Evolutionary conservation across 768 basidiomycete genomes (phyloP).

Genomic region (Mycena olivaceomarginata): DNA sequence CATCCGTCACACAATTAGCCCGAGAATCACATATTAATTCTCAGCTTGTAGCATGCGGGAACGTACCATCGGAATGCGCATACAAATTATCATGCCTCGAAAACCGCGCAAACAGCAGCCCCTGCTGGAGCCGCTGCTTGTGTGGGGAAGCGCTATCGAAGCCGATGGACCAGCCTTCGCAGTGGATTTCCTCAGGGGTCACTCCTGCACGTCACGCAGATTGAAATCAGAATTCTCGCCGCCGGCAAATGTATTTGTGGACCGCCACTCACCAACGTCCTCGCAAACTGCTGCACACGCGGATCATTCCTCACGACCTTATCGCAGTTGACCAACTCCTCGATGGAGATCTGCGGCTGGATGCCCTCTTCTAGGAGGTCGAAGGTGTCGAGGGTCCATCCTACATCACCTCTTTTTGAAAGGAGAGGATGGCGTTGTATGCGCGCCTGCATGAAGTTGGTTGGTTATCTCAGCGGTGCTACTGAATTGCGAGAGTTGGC

Average conservation of each 20-base stretch:
- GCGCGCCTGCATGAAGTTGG: constrained; percentile 51
- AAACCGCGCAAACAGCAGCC: constrained; percentile 84
- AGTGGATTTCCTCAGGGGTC: constrained; percentile 79
- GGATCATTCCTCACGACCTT: constrained; percentile 80
- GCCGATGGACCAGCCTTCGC: constrained; percentile 95
- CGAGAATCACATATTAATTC: too few species aligned
- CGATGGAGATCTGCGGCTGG: constrained; percentile 90
- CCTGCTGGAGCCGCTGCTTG: constrained; percentile 84
- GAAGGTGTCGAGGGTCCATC: constrained; percentile 80
- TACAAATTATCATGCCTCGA: constrained; percentile 91
- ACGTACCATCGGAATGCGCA: constrained; percentile 87
- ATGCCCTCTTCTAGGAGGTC: constrained; percentile 77
- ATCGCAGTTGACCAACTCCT: constrained; percentile 89
- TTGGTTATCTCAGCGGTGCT: constrained; percentile 40
- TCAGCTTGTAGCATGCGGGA: neutral
- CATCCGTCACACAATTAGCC: too few species aligned
- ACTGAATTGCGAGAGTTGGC: constrained; percentile 36
- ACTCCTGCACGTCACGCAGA: constrained; percentile 67
- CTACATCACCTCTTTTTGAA: constrained; percentile 57
- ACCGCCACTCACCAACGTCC: constrained; percentile 76
- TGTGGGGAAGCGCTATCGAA: constrained; percentile 92
- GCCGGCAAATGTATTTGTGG: too few species aligned
- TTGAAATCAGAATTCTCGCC: too few species aligned
- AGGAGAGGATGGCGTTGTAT: constrained; percentile 76
- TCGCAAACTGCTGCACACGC: constrained; percentile 80